Evolutionary conservation across 768 basidiomycete genomes (phyloP).

Genomic region (Boletus coccyginus): DNA sequence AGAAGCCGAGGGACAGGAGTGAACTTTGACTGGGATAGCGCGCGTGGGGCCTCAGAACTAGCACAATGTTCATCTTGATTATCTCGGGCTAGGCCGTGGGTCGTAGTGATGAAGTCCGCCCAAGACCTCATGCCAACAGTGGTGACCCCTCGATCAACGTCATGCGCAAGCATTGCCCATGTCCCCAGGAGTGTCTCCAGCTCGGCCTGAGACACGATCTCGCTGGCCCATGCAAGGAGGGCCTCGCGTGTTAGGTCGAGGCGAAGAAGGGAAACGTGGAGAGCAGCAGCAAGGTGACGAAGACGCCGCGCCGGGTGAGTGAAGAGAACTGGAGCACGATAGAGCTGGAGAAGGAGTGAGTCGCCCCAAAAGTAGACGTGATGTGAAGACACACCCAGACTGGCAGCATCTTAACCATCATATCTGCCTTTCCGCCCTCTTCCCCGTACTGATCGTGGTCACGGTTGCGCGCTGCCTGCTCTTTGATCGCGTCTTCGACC

Average conservation of each 20-base stretch:
- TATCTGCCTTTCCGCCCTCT: conserved; percentile 18
- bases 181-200: conserved; percentile 61
- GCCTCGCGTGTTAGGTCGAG: conserved; percentile 48
- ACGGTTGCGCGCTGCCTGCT: conserved; percentile 39
- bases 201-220: conserved; percentile 47
- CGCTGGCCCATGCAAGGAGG: conserved; percentile 48
- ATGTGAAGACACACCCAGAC: conserved; percentile 73
- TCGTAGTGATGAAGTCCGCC: conserved; percentile 35
- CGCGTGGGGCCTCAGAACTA: neutral
- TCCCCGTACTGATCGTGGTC: conserved; percentile 7
- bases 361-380: neutral
- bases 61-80: neutral
- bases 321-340: conserved; percentile 81
- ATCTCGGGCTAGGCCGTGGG: conserved; percentile 4
- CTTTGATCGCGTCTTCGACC: conserved; percentile 52
- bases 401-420: conserved; percentile 64
- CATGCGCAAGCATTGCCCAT: conserved; percentile 72
- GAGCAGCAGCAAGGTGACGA: conserved; percentile 53
- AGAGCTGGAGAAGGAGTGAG: conserved; percentile 49
- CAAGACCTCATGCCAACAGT: conserved; percentile 51
- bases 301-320: conserved; percentile 79
- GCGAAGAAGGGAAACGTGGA: conserved; percentile 66
- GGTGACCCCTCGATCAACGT: conserved; percentile 65
- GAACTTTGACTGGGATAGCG: conserved; percentile 17
- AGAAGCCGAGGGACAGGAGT: conserved; percentile 33